phyloP scores from a whole-genome alignment of 352 stramenopile genomes.

The Blastocystis sp. region DNA sequence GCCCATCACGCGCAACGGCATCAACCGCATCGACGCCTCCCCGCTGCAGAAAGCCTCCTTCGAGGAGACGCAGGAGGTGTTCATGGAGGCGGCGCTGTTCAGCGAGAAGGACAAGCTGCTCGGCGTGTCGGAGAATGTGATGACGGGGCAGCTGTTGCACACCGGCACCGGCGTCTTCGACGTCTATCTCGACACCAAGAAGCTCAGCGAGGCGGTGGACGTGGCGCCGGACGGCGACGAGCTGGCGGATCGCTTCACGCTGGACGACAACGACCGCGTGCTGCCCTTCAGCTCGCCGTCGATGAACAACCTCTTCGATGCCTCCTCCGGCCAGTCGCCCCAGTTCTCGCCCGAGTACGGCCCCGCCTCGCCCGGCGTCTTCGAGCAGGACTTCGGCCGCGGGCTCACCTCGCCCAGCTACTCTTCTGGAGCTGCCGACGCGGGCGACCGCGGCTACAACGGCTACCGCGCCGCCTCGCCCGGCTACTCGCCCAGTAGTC shows the following conservation, averaged over 20 bases:
- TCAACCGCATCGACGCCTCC: slow-evolving; percentile 95
- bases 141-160: slow-evolving; percentile 91
- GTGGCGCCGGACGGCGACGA: slow-evolving; percentile 82
- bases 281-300: slow-evolving; percentile 74
- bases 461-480: slow-evolving; percentile 78
- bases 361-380: slow-evolving; percentile 70
- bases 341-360: slow-evolving; percentile 75
- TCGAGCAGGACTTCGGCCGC: slow-evolving; percentile 74
- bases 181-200: slow-evolving; percentile 93
- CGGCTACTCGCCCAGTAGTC: slow-evolving; percentile 80
- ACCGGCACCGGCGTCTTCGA: slow-evolving; percentile 95
- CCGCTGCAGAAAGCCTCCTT: slow-evolving; percentile 95
- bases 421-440: slow-evolving; percentile 74
- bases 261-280: slow-evolving; percentile 76
- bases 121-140: slow-evolving; percentile 97
- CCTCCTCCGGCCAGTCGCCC: slow-evolving; percentile 76
- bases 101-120: slow-evolving; percentile 91
- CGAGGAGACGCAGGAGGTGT: slow-evolving; percentile 98
- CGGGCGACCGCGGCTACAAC: slow-evolving; percentile 76
- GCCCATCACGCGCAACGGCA: slow-evolving; percentile 96
- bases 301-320: slow-evolving; percentile 74
- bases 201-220: slow-evolving; percentile 93
- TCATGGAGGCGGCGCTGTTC: slow-evolving; percentile 96
- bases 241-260: slow-evolving; percentile 74
- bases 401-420: slow-evolving; percentile 76